Evolutionary conservation across 2,329 filamentous ascomycete species (phyloP).

Genomic region (Trichoderma polysporum): DNA sequence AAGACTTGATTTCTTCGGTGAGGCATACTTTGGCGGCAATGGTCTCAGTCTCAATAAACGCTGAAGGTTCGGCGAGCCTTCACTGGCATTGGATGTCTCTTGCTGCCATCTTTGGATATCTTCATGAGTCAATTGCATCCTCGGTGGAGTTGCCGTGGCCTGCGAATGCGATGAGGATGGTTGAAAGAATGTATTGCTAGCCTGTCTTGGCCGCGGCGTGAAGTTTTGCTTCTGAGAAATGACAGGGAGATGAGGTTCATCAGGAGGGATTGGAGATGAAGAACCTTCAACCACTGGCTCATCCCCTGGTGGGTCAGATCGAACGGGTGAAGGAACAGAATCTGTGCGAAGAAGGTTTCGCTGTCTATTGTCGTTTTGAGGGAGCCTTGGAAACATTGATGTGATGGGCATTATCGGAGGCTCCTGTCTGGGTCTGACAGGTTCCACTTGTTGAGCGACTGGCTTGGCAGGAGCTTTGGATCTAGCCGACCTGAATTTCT

Average conservation of each 20-base stretch:
- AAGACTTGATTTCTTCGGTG: constrained; percentile 57
- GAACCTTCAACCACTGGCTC: background rate
- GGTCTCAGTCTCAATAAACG: constrained; percentile 50
- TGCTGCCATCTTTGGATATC: constrained; percentile 46
- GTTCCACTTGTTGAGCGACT: constrained; percentile 10
- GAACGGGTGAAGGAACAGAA: constrained; percentile 38
- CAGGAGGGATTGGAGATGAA: constrained; percentile 34
- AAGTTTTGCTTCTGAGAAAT: constrained; percentile 52
- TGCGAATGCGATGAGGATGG: constrained; percentile 31
- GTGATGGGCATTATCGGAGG: constrained; percentile 34
- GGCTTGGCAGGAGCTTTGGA: constrained; percentile 24
- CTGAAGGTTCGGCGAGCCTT: constrained; percentile 39
- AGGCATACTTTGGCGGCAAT: constrained; percentile 51
- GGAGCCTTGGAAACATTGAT: constrained; percentile 42
- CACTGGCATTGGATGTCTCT: constrained; percentile 39
- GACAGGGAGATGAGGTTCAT: constrained; percentile 34
- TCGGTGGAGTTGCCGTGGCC: constrained; percentile 37
- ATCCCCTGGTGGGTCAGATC: background rate
- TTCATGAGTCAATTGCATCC: constrained; percentile 43
- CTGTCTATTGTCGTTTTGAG: constrained; percentile 35
- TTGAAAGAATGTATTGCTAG: constrained; percentile 41
- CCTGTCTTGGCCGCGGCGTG: constrained; percentile 42
- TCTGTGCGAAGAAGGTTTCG: constrained; percentile 34
- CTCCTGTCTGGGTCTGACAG: background rate
- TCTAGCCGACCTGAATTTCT: constrained; percentile 33